These are phyloP conservation scores for Sphagnum fallax DNA, from an alignment of 228 moss, liverwort and hornwort species.

Conservation along the genomic window DNA sequence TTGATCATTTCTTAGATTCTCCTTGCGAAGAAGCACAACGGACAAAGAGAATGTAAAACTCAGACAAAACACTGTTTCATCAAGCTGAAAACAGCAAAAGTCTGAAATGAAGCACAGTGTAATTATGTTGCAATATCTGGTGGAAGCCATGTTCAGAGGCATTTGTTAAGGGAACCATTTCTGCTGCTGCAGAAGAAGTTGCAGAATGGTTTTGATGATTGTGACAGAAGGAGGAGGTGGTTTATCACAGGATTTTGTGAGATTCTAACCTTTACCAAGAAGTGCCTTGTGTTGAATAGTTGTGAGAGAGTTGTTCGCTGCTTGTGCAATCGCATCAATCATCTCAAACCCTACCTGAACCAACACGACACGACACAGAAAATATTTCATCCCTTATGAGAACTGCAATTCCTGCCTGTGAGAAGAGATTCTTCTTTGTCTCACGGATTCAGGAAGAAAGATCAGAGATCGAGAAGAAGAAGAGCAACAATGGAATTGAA, in stretches of 20 bases:
- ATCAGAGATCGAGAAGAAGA: neutral
- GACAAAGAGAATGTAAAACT: too few relatives aligned
- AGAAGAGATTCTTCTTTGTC: neutral
- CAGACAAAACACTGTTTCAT: too few relatives aligned
- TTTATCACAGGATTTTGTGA: conserved; percentile 2
- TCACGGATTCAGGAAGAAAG: neutral
- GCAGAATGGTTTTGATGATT: too few relatives aligned
- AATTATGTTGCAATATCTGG: neutral
- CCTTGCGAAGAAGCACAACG: too few relatives aligned
- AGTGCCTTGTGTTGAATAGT: conserved; percentile 93
- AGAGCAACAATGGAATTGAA: too few relatives aligned
- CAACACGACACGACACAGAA: neutral
- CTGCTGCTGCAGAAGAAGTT: too few relatives aligned
- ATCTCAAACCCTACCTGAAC: conserved; percentile 80
- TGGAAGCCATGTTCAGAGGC: neutral
- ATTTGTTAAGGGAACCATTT: neutral
- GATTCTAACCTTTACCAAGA: conserved; percentile 69
- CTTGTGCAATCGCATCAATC: conserved; percentile 83
- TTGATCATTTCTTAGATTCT: neutral
- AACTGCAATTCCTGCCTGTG: neutral
- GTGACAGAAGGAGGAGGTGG: too few relatives aligned
- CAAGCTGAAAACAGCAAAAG: neutral
- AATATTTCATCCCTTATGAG: neutral
- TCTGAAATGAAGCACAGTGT: neutral
- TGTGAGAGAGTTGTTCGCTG: conserved; percentile 70